Base-by-base conservation (phyloP, 176 grass and related monocot species). In the Avena eriantha region DNA sequence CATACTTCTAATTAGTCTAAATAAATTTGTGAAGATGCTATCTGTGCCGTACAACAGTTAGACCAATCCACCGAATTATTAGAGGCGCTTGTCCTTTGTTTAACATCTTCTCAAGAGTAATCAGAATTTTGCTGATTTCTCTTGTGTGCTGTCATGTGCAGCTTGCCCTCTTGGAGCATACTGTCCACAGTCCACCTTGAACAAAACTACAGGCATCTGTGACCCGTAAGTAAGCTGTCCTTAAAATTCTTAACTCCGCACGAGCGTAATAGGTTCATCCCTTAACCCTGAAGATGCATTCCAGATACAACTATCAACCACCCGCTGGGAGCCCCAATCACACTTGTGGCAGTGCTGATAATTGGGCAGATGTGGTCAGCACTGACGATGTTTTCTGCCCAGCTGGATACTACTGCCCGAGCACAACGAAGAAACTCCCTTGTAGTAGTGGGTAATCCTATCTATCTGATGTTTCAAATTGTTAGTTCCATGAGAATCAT, bases 391-490 rank as follows among this genome's bases (percentile, higher is more conserved):
- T 98, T 12, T 98, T 98, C 88, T 96, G 97, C 72, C 97, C 97
- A 3, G 71, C 93, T 36, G 97, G 97, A 83, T 98, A 81, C 86
- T 96, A 98, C 80, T 98, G 97, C 76, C 97, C 97, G 5, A 98
- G 90, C 88, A 98, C 90, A 8, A 98, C 82, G 80, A 67, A 91
- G 83, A 98, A 96, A 74, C 85, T 96, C 76, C 82, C 90, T 94
- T 98, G 97, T 90, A 93, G 97, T 93, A 94, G 93, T 94, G 97
- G 97, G 94, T 98, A 98, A 93, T 96, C 85, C 88, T 87, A 83
- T 93, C 88, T 90, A 48, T 90, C 72, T 89, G 69, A 54, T 86
- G 72, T 82, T 91, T 78, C 83, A 85, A 82, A 57, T 18, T 79
- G 69, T 22, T 69, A n/a, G 10, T 79, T 1, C 49, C 82, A 49